Percentiles rank a stretch among this genome's conserved stretches.
These are phyloP conservation scores for Solanum hybrid DNA, from an alignment of 305 asterid genomes.

Conservation along the genomic window DNA sequence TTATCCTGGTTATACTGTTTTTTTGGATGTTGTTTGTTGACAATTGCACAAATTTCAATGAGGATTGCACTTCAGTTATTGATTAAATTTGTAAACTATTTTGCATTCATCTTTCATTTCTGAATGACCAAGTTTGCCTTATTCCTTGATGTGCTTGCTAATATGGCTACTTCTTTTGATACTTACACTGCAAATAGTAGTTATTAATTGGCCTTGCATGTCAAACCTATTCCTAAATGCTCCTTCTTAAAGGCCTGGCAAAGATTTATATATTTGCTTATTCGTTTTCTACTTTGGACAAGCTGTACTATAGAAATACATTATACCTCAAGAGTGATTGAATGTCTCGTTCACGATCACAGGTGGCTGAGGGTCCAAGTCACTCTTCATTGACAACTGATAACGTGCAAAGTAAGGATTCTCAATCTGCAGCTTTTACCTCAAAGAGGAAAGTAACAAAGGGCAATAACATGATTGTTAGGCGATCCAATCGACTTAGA, in stretches of 20 bases:
- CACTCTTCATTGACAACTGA: not conserved
- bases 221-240: not conserved
- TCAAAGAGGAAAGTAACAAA: not conserved
- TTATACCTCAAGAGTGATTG: not conserved
- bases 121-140: not conserved
- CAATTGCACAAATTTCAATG: not conserved
- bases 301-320: not conserved
- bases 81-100: not conserved
- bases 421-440: not conserved
- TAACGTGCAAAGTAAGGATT: not conserved
- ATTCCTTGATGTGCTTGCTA: not conserved
- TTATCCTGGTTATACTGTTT: not conserved
- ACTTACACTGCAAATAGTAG: not conserved
- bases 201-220: not conserved
- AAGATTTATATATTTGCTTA: not conserved
- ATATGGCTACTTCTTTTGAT: not conserved
- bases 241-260: not conserved
- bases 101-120: not conserved
- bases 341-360: not conserved
- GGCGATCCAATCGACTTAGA: not conserved
- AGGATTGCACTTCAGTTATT: not conserved
- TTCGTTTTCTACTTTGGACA: not conserved
- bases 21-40: not conserved
- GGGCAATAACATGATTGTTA: not conserved
- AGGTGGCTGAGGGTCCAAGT: not conserved